Percentiles rank a stretch among this genome's conserved stretches.
Evolutionary conservation across 495 filamentous ascomycete species (phyloP).

Genomic region (Hypomontagnella monticulosa): DNA sequence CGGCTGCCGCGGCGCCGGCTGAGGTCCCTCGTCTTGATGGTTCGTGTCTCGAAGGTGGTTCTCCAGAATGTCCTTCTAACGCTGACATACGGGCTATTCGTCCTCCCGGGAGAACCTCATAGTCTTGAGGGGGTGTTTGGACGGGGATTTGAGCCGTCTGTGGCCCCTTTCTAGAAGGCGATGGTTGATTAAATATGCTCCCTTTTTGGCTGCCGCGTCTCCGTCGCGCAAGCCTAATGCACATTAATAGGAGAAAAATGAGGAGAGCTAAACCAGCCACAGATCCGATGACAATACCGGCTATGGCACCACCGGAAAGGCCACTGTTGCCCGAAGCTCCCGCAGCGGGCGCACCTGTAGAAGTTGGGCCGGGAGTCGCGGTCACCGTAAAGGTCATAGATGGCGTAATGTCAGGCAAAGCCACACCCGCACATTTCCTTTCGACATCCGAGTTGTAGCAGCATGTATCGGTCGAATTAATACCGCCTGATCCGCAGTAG

Average conservation of each 20-base stretch:
- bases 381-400: constrained; percentile 70
- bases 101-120: constrained; percentile 82
- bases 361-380: constrained; percentile 54
- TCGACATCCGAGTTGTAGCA: constrained; percentile 83
- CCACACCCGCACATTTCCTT: constrained; percentile 73
- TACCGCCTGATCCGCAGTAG: constrained; percentile 82
- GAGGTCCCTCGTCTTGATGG: constrained; percentile 45
- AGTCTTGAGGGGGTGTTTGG: constrained; percentile 62
- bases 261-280: constrained; percentile 76
- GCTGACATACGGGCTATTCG: constrained; percentile 97
- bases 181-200: constrained; percentile 85
- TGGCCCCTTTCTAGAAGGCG: constrained; percentile 71
- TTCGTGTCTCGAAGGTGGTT: constrained; percentile 64
- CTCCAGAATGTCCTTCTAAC: constrained; percentile 74
- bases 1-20: constrained; percentile 50
- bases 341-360: constrained; percentile 55
- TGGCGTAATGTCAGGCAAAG: constrained; percentile 77
- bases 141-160: constrained; percentile 48
- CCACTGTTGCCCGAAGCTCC: constrained; percentile 49
- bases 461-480: constrained; percentile 94
- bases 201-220: constrained; percentile 68
- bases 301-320: constrained; percentile 85
- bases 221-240: constrained; percentile 67
- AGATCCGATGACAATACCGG: constrained; percentile 87
- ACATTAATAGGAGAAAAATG: constrained; percentile 67